Conservation (phyloP, 768 basidiomycete genomes). For the Phanerochaete carnosa region DNA sequence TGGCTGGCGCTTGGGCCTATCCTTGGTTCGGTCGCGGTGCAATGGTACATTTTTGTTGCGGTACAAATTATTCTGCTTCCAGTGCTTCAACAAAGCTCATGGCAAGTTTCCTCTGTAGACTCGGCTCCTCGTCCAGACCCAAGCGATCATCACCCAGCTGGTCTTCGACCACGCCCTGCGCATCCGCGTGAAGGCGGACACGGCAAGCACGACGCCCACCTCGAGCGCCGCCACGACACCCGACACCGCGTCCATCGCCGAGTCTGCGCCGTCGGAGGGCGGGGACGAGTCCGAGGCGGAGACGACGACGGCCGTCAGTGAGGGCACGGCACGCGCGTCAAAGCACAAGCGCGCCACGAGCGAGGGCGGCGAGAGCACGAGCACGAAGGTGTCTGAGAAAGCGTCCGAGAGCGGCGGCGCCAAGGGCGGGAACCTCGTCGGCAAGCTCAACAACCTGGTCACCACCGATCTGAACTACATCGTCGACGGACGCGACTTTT, state of each 20-base stretch:
- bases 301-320: slow-evolving; percentile 14
- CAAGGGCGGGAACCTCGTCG: slow-evolving; percentile 49
- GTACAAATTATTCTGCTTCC: slow-evolving; percentile 12
- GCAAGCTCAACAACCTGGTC: slow-evolving; percentile 77
- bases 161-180: slow-evolving; percentile 58
- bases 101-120: slow-evolving; percentile 9
- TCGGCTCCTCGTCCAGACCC: slow-evolving; percentile 9
- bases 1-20: slow-evolving; percentile 32
- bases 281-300: slow-evolving; percentile 11
- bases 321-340: slow-evolving; percentile 2
- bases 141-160: slow-evolving; percentile 46
- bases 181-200: slow-evolving; percentile 42
- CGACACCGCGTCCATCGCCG: slow-evolving; percentile 20
- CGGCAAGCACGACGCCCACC: not conserved
- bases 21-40: slow-evolving; percentile 33
- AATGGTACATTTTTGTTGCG: slow-evolving; percentile 38
- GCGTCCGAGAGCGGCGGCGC: slow-evolving; percentile 14
- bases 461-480: slow-evolving; percentile 50
- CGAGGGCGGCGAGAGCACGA: slow-evolving; percentile 2
- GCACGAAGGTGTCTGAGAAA: not conserved
- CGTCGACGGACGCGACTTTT: slow-evolving; percentile 17
- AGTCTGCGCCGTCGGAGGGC: not conserved
- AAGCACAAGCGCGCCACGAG: slow-evolving; percentile 16
- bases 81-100: not conserved
- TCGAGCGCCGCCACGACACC: slow-evolving; percentile 24